These are phyloP conservation scores for Moesziomyces antarcticus DNA, from an alignment of 1,284 basidiomycete genomes.

Conservation along the genomic window DNA sequence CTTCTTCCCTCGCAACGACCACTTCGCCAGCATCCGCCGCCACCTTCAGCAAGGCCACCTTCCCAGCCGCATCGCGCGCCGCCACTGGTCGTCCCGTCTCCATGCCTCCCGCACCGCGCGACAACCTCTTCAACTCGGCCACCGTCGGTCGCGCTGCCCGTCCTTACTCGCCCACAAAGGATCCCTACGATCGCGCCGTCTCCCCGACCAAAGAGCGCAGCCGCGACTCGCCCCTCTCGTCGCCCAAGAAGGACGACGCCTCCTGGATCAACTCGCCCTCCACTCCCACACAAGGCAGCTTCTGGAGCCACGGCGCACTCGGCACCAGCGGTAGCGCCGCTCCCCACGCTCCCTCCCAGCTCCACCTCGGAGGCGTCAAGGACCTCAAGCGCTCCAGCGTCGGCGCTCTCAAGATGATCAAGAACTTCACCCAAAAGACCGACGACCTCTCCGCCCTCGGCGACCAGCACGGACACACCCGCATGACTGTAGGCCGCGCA, in stretches of 20 bases:
- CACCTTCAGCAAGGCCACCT: slow-evolving; percentile 43
- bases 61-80: slow-evolving; percentile 30
- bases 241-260: slow-evolving; percentile 52
- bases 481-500: slow-evolving; percentile 57
- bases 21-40: slow-evolving; percentile 16
- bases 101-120: slow-evolving; percentile 59
- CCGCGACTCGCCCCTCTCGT: slow-evolving; percentile 37
- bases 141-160: slow-evolving; percentile 30
- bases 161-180: slow-evolving; percentile 47
- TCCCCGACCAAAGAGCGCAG: slow-evolving; percentile 48
- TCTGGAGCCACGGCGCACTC: slow-evolving; percentile 49
- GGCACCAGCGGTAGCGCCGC: slow-evolving; percentile 5
- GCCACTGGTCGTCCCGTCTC: slow-evolving; percentile 49
- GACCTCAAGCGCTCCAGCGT: slow-evolving; percentile 61
- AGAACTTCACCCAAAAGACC: slow-evolving; percentile 57
- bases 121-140: slow-evolving; percentile 35
- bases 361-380: slow-evolving; percentile 60
- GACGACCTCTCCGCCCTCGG: slow-evolving; percentile 21
- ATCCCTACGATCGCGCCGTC: slow-evolving; percentile 22
- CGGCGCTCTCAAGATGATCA: slow-evolving; percentile 62
- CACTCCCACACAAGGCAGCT: slow-evolving; percentile 50
- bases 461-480: slow-evolving; percentile 39
- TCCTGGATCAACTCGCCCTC: slow-evolving; percentile 53
- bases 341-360: slow-evolving; percentile 41
- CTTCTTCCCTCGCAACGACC: slow-evolving; percentile 8